Percentiles rank a stretch among this genome's conserved stretches.
phyloP scores from a whole-genome alignment of 2,329 filamentous ascomycete species.

The Aspergillus transmontanensis region DNA sequence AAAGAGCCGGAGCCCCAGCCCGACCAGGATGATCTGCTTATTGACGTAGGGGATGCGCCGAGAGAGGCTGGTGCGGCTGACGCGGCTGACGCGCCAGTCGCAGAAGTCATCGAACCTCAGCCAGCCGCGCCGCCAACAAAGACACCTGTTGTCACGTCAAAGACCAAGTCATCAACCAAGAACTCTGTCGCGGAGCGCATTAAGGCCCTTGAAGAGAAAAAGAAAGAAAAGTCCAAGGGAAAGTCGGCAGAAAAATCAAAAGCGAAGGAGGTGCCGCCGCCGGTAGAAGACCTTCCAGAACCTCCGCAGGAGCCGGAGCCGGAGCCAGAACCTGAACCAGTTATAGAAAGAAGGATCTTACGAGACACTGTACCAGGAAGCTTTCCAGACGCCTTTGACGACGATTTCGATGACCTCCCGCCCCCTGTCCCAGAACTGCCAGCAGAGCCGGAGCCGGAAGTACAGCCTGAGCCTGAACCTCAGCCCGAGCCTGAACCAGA shows the following conservation, averaged over 20 bases:
- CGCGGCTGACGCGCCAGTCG: slow-evolving; percentile 36
- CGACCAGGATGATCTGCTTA: slow-evolving; percentile 29
- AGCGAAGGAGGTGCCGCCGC: slow-evolving; percentile 20
- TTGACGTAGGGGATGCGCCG: slow-evolving; percentile 39
- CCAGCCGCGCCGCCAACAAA: slow-evolving; percentile 46
- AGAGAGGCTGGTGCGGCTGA: slow-evolving; percentile 31
- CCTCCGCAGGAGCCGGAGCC: slow-evolving; percentile 21
- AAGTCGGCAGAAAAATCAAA: slow-evolving; percentile 30
- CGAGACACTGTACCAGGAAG: slow-evolving; percentile 57
- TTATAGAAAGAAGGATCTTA: slow-evolving; percentile 38
- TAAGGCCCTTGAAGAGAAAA: slow-evolving; percentile 47
- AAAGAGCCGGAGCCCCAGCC: slow-evolving; percentile 23
- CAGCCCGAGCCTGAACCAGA: slow-evolving; percentile 29
- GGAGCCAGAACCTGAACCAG: slow-evolving; percentile 28
- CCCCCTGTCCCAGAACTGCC: slow-evolving; percentile 26
- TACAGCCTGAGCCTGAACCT: slow-evolving; percentile 22
- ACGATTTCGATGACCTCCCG: slow-evolving; percentile 38
- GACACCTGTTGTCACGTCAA: slow-evolving; percentile 33
- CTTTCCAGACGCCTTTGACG: slow-evolving; percentile 57
- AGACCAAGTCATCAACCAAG: slow-evolving; percentile 44
- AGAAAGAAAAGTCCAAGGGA: slow-evolving; percentile 43
- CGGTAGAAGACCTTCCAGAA: slow-evolving; percentile 14
- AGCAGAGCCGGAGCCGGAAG: slow-evolving; percentile 22
- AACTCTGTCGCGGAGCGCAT: slow-evolving; percentile 57
- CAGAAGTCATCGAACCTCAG: slow-evolving; percentile 43